Evolutionary conservation across 345 rosid species (phyloP), one percentile per base, ranked within the genome.

Genomic region (Acer campestre): DNA sequence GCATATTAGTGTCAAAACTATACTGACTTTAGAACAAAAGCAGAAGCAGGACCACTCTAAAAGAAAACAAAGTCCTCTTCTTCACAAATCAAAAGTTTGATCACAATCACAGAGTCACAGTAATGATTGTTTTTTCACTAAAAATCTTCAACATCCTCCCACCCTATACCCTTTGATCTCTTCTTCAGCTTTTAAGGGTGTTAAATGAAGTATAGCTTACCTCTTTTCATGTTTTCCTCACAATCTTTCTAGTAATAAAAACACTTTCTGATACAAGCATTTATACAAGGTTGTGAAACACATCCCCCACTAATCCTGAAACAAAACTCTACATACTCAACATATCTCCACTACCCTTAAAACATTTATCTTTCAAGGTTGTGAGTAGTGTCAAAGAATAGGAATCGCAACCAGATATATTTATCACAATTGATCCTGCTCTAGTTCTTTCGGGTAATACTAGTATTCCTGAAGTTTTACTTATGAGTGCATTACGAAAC

Each of bases 111-210:
- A 25, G 22, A 9, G 25, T 42, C 44, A 42, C 2, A 7, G 27
- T 44, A 11, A 61, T 25, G 27, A 73, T 61, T 59, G 17, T 22
- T 42, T 14, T n/a, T n/a, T 11, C 59, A 68, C 70, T 22, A 38
- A 63, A 58, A n/a, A 10, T 76, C 71, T 67, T 61, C 71, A 71
- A 71, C 61, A 56, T 35, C 38, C 38, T 35, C 38, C 38, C 38
- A 35, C 38, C 38, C 38, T 38, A 53, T 38, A 53, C 79, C 73
- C 27, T 44, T 29, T 69, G 56, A 35, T 62, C 77, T 23, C 78
- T 73, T 79, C 48, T 73, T 79, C 48, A 29, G 51, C 67, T 42
- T 82, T 76, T 49, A 4, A 35, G 38, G 38, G 38, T 35, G 38
- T 35, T 35, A 35, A 9, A 35, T 16, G 6, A 65, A 70, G 18